These are phyloP conservation scores for Chaetomiaceae sp. DNA, from an alignment of 2,329 filamentous ascomycete genomes.

Conservation along the genomic window DNA sequence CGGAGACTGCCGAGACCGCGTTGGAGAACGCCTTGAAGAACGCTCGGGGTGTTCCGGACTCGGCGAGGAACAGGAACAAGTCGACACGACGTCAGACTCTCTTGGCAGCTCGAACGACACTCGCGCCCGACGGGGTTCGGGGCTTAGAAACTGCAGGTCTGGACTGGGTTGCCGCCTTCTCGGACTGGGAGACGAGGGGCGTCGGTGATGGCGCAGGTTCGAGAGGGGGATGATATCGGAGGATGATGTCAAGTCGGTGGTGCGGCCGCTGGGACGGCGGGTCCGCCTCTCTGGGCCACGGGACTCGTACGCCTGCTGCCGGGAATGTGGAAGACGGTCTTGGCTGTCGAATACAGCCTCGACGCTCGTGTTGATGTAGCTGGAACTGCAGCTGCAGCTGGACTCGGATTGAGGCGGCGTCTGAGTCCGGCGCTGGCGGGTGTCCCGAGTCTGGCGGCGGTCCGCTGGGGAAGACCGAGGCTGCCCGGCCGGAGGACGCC, in stretches of 20 bases:
- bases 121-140: background rate
- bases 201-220: background rate
- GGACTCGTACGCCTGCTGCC: background rate
- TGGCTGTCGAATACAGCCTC: background rate
- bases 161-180: background rate
- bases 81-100: background rate
- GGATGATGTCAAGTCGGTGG: background rate
- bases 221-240: background rate
- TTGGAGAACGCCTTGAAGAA: background rate
- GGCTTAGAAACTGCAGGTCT: constrained; percentile 8
- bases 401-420: background rate
- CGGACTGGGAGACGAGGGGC: background rate
- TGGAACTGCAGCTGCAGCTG: background rate
- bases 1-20: background rate
- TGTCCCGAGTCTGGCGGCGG: background rate
- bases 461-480: background rate
- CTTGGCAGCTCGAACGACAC: constrained; percentile 5
- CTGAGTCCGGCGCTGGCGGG: background rate
- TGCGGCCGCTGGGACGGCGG: no score
- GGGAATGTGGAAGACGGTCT: background rate
- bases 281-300: background rate
- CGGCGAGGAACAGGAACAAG: background rate
- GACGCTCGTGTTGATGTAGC: constrained; percentile 6
- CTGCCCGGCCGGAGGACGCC: background rate
- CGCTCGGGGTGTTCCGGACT: background rate